phyloP scores from a whole-genome alignment of 2,329 filamentous ascomycete genomes.

The Fusarium avenaceum region DNA sequence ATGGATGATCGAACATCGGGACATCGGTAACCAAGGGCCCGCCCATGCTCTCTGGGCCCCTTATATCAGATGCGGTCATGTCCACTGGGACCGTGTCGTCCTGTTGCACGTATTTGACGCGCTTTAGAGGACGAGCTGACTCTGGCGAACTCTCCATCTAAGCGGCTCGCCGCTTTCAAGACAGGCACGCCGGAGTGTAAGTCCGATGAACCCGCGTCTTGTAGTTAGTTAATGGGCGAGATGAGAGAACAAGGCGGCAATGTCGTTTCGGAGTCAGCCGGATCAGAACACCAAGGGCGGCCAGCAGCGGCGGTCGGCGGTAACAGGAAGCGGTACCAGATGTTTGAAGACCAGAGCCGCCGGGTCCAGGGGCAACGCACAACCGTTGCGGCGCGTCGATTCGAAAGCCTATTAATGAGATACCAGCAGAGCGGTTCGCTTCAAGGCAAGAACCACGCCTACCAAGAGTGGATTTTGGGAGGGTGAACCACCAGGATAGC shows the following conservation, averaged over 20 bases:
- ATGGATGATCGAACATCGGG: conserved; percentile 41
- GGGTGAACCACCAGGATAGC: conserved; percentile 45
- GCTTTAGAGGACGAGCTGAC: conserved; percentile 49
- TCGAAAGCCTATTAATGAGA: conserved; percentile 43
- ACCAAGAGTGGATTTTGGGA: conserved; percentile 47
- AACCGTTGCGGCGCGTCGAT: conserved; percentile 40
- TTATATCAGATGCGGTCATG: conserved; percentile 32
- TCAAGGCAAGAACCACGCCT: conserved; percentile 47
- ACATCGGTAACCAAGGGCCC: conserved; percentile 30
- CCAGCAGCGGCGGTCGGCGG: conserved; percentile 26
- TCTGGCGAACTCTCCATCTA: conserved; percentile 47
- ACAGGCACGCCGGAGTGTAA: conserved; percentile 29
- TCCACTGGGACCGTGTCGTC: conserved; percentile 34
- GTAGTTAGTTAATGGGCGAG: conserved; percentile 34
- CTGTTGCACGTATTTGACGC: conserved; percentile 47
- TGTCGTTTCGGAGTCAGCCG: conserved; percentile 44
- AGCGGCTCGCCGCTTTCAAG: conserved; percentile 30
- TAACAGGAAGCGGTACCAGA: conserved; percentile 34
- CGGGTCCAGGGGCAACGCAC: conserved; percentile 39
- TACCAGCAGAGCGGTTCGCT: conserved; percentile 51
- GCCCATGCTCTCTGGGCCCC: conserved; percentile 19
- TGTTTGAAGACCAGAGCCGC: conserved; percentile 37
- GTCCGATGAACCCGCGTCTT: conserved; percentile 38
- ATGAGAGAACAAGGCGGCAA: conserved; percentile 44
- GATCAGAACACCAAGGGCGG: conserved; percentile 34